Evolutionary conservation across 495 filamentous ascomycete genomes (phyloP), one percentile per base, ranked within the genome.

Genomic region (Hyaloscypha finlandica): DNA sequence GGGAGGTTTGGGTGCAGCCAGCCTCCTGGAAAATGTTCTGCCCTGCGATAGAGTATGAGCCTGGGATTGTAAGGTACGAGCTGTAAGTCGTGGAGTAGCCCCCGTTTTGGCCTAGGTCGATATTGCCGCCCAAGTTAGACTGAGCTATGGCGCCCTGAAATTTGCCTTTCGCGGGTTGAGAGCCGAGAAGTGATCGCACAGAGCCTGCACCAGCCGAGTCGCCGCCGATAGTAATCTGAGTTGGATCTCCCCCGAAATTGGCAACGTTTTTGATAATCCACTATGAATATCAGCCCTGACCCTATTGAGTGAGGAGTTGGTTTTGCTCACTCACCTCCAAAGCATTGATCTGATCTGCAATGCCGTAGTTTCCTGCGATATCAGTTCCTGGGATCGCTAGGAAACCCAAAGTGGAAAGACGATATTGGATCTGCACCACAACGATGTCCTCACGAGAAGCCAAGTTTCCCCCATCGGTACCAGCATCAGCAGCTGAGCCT

Each of bases 241-340:
- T 71, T 8, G 86, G 81, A 73, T 94, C 87, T 20, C 91, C 91
- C 3, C 90, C 90, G 70, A 94, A 93, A 4, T 81, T 78, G 61
- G 79, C 76, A 65, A 93, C 91, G 71, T 92, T 79, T 63, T 86
- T 80, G 63, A 89, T 83, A 19, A 91, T 84, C 91, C 91, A 93
- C 66, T 12, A 83, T 80, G 73, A 91, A 72, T 92, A 12, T 90
- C 37, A 83, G 76, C 8, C 35, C 91, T 32, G 9, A n/a, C n/a
- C n/a, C n/a, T n/a, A n/a, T n/a, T 19, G 1, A 30, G 33, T 8
- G 14, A 4, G 22, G 42, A 58, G 22, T 65, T 64, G 11, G 29
- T 30, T 1, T 33, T 25, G 29, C 16, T 35, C 25, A 31, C 68
- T 20, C 25, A 65, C 67, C 48, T 70, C 65, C 57, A 83, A 67